Percentiles rank a stretch among this genome's conserved stretches.
Conservation (phyloP, 441 rosid genomes). For the Pelargonium myrrhifolium region DNA sequence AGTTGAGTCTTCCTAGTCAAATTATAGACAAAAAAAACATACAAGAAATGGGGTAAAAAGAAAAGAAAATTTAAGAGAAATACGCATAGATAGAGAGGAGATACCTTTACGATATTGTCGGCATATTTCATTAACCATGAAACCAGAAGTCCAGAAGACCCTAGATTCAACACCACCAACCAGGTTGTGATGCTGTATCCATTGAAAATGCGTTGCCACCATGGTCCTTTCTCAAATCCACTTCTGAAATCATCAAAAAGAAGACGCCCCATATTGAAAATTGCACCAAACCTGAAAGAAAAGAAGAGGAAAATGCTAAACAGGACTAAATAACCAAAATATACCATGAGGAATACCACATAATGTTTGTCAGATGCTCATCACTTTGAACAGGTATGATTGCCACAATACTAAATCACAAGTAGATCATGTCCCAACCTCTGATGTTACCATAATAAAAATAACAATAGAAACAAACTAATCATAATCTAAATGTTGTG, state of each 20-base stretch:
- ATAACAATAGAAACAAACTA: no score
- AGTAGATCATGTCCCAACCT: no score
- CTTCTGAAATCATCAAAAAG: constrained; percentile 72
- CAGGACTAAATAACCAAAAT: neutral
- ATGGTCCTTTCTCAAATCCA: constrained; percentile 77
- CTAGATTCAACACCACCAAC: constrained; percentile 85
- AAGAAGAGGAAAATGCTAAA: neutral
- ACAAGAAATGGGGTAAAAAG: neutral
- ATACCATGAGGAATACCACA: no score
- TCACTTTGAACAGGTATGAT: no score
- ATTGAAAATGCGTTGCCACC: constrained; percentile 80
- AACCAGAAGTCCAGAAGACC: constrained; percentile 69
- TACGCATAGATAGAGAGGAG: neutral
- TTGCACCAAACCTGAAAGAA: constrained; percentile 60
- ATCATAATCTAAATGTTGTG: no score
- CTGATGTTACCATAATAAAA: no score
- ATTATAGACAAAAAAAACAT: neutral
- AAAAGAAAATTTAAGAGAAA: neutral
- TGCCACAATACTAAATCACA: no score
- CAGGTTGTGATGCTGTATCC: constrained; percentile 73
- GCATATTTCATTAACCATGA: constrained; percentile 87
- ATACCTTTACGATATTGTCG: constrained; percentile 79
- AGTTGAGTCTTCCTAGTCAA: neutral
- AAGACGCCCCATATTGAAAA: constrained; percentile 80
- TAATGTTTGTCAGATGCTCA: no score